These are phyloP conservation scores for Aureobasidium uvarum DNA, from an alignment of 2,329 filamentous ascomycete genomes.

Conservation along the genomic window DNA sequence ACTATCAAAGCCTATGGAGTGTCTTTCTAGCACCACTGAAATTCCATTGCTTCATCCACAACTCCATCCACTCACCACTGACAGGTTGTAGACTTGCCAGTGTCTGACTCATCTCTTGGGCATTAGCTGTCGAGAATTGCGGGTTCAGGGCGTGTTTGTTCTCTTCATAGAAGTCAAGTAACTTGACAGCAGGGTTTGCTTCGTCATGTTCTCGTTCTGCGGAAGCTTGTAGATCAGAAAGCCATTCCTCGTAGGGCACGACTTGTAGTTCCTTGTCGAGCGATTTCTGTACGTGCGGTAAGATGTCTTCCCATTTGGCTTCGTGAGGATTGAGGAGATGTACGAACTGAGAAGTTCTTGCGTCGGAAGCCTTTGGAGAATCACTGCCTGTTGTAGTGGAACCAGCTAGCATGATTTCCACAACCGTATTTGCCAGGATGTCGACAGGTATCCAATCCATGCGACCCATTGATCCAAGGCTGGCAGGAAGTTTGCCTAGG, in stretches of 20 bases:
- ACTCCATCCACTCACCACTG: neutral
- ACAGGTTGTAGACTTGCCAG: neutral
- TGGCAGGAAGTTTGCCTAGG: neutral
- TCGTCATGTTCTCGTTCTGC: neutral
- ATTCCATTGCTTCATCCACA: neutral
- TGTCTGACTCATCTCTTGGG: neutral
- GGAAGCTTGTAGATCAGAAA: neutral
- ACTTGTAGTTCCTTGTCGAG: neutral
- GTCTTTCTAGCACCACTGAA: too few species aligned
- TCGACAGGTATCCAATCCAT: neutral
- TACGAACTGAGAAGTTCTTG: neutral
- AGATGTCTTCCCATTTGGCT: neutral
- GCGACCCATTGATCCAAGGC: neutral
- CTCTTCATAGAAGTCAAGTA: neutral
- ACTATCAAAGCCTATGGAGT: too few species aligned
- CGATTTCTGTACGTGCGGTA: neutral
- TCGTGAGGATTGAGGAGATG: neutral
- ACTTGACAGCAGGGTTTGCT: neutral
- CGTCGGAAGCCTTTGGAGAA: neutral
- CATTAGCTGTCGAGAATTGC: neutral
- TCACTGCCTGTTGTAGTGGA: too few species aligned
- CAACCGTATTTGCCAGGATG: neutral
- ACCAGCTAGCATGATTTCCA: neutral
- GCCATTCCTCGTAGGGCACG: neutral
- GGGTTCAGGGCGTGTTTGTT: neutral